These are phyloP conservation scores for Achaetomiella virescens DNA, from an alignment of 495 filamentous ascomycete genomes.

Conservation along the genomic window DNA sequence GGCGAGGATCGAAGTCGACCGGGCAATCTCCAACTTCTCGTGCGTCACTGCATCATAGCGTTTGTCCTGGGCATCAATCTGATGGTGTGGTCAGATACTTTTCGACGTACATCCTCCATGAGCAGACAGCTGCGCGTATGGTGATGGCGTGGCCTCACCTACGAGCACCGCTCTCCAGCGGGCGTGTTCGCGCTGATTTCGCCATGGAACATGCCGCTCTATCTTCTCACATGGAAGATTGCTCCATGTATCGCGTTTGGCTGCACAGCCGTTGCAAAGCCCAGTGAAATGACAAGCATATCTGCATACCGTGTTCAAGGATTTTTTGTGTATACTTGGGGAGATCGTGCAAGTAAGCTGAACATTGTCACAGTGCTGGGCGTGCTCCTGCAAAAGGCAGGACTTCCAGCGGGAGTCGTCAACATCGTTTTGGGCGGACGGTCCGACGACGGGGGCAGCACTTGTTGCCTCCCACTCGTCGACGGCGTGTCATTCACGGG, in stretches of 20 bases:
- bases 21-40: slow-evolving; percentile 26
- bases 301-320: slow-evolving; percentile 47
- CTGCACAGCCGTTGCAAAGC: slow-evolving; percentile 26
- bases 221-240: slow-evolving; percentile 27
- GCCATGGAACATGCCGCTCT: slow-evolving; percentile 30
- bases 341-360: too few species aligned
- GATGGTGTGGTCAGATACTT: slow-evolving; percentile 16
- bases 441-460: slow-evolving; percentile 42
- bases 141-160: slow-evolving; percentile 21
- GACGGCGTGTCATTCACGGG: slow-evolving; percentile 52
- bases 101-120: slow-evolving; percentile 26
- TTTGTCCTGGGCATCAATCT: background rate
- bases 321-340: too few species aligned
- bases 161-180: slow-evolving; percentile 26
- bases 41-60: slow-evolving; percentile 1
- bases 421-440: slow-evolving; percentile 48
- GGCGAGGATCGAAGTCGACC: slow-evolving; percentile 22
- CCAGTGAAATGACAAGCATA: slow-evolving; percentile 33
- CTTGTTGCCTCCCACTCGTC: slow-evolving; percentile 44
- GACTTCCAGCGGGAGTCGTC: slow-evolving; percentile 47
- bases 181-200: slow-evolving; percentile 27
- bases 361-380: slow-evolving; percentile 26
- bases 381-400: slow-evolving; percentile 36
- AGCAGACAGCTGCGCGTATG: slow-evolving; percentile 22
- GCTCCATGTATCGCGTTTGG: slow-evolving; percentile 28